Conservation (phyloP, 768 basidiomycete species). For the Leccinum truebloodii region DNA sequence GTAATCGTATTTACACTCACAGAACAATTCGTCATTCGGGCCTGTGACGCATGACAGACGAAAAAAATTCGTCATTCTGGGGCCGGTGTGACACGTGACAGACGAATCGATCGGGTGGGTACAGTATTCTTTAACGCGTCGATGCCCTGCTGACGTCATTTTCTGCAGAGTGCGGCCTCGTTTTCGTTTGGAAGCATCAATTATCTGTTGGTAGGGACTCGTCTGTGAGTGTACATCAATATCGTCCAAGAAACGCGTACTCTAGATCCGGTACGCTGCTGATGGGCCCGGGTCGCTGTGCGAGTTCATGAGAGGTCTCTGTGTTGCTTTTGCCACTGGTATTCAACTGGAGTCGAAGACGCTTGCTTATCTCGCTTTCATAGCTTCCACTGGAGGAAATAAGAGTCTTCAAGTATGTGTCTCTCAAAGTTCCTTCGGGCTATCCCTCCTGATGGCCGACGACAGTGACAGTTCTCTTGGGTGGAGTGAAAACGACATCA, state of each 20-base stretch:
- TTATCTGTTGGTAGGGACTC: slow-evolving; percentile 10
- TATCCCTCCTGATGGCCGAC: background rate
- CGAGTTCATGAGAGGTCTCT: slow-evolving; percentile 4
- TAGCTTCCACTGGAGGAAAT: slow-evolving; percentile 13
- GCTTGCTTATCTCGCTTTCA: background rate
- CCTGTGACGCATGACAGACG: too few species aligned
- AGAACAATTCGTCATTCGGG: too few species aligned
- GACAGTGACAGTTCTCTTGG: slow-evolving; percentile 4
- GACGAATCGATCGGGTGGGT: too few species aligned
- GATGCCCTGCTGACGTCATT: background rate
- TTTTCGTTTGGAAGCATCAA: background rate
- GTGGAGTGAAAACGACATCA: background rate
- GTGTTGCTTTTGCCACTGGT: background rate
- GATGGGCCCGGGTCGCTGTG: slow-evolving; percentile 12
- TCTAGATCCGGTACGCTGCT: slow-evolving; percentile 24
- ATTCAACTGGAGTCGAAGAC: background rate
- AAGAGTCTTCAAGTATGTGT: slow-evolving; percentile 10
- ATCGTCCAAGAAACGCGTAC: background rate
- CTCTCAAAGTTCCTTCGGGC: background rate
- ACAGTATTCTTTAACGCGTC: background rate
- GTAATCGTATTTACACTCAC: too few species aligned
- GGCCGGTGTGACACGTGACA: too few species aligned
- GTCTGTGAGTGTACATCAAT: background rate
- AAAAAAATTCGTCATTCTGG: too few species aligned
- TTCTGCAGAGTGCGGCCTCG: background rate